These are phyloP conservation scores for Cyclanthera cordifolia DNA, from an alignment of 306 rosid species.

Conservation along the genomic window DNA sequence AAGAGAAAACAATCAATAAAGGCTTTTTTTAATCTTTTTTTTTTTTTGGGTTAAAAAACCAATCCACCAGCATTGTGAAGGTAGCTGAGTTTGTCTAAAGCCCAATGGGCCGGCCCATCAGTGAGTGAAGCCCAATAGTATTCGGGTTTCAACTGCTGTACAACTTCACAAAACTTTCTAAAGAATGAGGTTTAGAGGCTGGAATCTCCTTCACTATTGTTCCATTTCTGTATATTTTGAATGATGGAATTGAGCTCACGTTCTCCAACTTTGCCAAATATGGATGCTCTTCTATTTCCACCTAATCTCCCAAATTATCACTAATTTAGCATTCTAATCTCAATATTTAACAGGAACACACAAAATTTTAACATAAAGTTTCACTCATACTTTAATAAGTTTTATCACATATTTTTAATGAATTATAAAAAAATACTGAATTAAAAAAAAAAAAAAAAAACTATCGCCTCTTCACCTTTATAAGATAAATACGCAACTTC, in stretches of 20 bases:
- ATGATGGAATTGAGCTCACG: constrained; percentile 58
- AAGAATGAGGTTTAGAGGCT: constrained; percentile 41
- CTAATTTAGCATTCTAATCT: background rate
- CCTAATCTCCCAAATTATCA: constrained; percentile 26
- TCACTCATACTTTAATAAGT: too few relatives aligned
- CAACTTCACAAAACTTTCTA: constrained; percentile 67
- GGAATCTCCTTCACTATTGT: constrained; percentile 69
- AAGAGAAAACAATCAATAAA: background rate
- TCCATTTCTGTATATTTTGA: constrained; percentile 87
- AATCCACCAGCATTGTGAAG: background rate
- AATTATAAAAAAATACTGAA: too few relatives aligned
- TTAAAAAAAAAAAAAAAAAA: too few relatives aligned
- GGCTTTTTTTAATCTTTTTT: background rate
- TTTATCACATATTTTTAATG: too few relatives aligned
- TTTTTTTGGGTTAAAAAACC: background rate
- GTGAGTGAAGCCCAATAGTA: background rate
- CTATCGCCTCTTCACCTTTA: too few relatives aligned
- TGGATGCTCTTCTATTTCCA: constrained; percentile 83
- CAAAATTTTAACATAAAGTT: too few relatives aligned
- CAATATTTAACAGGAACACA: background rate
- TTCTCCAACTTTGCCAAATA: constrained; percentile 69
- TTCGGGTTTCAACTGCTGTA: constrained; percentile 40
- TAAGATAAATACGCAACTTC: too few relatives aligned
- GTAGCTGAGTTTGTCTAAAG: background rate
- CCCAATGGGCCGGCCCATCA: background rate